Base-by-base conservation (phyloP, 31 red algal genomes). In the Pterothamnion heteromorphum region DNA sequence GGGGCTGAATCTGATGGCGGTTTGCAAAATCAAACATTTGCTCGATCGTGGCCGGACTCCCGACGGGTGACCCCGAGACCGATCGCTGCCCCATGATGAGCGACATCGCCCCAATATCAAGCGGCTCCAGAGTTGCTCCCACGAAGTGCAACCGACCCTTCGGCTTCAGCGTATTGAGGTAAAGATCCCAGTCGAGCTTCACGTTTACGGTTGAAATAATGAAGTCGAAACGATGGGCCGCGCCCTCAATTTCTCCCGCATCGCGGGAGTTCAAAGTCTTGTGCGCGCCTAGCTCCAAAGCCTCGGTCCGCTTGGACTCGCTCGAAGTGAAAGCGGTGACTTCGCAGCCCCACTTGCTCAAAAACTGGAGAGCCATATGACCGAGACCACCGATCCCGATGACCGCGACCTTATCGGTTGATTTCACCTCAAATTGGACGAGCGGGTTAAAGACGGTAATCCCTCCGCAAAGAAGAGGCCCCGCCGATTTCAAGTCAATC, bases 391-490 rank as follows among this genome's bases (percentile, higher is more conserved):
- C 94, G 1, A 95, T 71, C 5, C 94, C 94, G 2, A 94, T 35
- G 36, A 95, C 93, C 2, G 43, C 94, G 1, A 95, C 94, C 3
- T 76, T 43, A 38, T 72, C 35, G 2, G 82, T 87, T 72, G 64
- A 37, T 78, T 95, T 94, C 20, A 72, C 92, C 35, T 93, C 82
- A 31, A 34, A 44, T 3, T 64, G 94, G 44, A 89, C 58, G 43
- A 93, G 35, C 33, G 94, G 94, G 2, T 85, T 89, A 76, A 80
- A 95, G 18, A 89, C 89, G 2, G 94, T 95, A 35, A 95, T 90
- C 33, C 94, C 94, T 39, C 84, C 94, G 44, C 94, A 95, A 20
- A 94, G 90, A 44, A 95, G 93, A 31, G 94, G 94, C 27, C 86
- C 94, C 27, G 85, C 94, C 1, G 43, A 34, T 39, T 84, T 33